Percentiles rank a stretch among this genome's conserved stretches.
These are phyloP conservation scores for Jaminaea rosea DNA, from an alignment of 1,284 basidiomycete genomes.

Conservation along the genomic window DNA sequence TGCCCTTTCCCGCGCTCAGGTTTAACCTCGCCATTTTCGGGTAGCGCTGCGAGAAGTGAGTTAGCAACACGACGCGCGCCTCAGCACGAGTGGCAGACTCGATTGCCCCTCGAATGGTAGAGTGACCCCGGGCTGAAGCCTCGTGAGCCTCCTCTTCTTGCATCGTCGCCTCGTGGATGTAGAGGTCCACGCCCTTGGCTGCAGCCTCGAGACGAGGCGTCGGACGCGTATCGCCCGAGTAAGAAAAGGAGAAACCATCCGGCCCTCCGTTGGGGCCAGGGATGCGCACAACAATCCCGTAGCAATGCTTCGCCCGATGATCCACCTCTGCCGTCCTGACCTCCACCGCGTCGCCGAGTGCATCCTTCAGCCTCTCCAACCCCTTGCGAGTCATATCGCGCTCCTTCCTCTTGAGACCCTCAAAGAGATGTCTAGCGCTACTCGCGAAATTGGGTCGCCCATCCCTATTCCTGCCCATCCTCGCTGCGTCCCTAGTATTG, in stretches of 20 bases:
- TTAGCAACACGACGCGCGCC: constrained; percentile 72
- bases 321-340: constrained; percentile 9
- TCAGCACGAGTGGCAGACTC: constrained; percentile 65
- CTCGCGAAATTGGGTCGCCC: too few species aligned
- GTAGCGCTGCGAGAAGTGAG: constrained; percentile 90
- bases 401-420: neutral
- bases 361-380: neutral
- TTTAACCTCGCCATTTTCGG: constrained; percentile 64
- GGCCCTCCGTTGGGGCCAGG: constrained; percentile 1
- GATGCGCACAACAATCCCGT: constrained; percentile 21
- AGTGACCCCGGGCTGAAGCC: constrained; percentile 72
- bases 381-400: neutral
- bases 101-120: constrained; percentile 79
- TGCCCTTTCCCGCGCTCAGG: constrained; percentile 4
- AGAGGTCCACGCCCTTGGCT: constrained; percentile 63
- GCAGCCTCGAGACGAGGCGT: constrained; percentile 60
- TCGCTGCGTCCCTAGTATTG: too few species aligned
- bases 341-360: neutral
- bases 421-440: too few species aligned
- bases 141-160: constrained; percentile 58
- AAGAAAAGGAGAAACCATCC: constrained; percentile 38
- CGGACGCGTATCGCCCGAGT: constrained; percentile 81
- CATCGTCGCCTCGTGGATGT: constrained; percentile 92
- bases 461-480: too few species aligned
- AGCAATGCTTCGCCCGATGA: constrained; percentile 15